A percentile compares a stretch with the other conserved stretches of the same genome.
Evolutionary conservation across 495 filamentous ascomycete species (phyloP).

Genomic region (Annulohypoxylon stygium): DNA sequence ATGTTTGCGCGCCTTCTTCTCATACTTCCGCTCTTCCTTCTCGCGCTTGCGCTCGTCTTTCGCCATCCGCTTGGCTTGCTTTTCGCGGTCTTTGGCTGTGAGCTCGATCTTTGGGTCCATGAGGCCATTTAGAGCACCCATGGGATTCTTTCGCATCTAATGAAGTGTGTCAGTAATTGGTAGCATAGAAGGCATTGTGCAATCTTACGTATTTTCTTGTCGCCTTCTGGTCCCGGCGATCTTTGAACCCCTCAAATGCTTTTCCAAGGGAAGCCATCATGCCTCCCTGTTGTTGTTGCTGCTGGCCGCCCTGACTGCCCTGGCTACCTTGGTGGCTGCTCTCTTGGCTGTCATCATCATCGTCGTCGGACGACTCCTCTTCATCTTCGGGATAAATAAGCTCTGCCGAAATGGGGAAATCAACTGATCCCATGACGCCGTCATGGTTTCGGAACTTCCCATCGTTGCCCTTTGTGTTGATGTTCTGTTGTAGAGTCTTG

Average conservation of each 20-base stretch:
- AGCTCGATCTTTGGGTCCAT: conserved; percentile 37
- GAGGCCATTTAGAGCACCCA: conserved; percentile 19
- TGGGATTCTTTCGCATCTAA: conserved; percentile 32
- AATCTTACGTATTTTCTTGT: conserved; percentile 41
- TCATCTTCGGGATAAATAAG: conserved; percentile 48
- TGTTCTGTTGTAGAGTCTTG: conserved; percentile 31
- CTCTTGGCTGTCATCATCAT: conserved; percentile 42
- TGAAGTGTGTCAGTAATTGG: background rate
- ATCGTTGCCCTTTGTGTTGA: conserved; percentile 13
- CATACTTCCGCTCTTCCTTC: conserved; percentile 29
- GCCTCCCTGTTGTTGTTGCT: conserved; percentile 8
- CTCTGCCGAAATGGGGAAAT: conserved; percentile 47
- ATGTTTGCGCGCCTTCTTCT: conserved; percentile 32
- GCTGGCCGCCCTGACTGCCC: background rate
- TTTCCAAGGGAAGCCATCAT: conserved; percentile 19
- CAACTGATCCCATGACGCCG: conserved; percentile 44
- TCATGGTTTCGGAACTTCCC: conserved; percentile 39
- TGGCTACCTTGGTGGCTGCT: background rate
- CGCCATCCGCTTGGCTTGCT: conserved; percentile 20
- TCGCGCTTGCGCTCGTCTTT: conserved; percentile 33
- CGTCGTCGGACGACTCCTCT: conserved; percentile 16
- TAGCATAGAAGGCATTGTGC: too few relatives aligned
- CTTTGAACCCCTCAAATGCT: conserved; percentile 19
- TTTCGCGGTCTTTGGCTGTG: conserved; percentile 32
- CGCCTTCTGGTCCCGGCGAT: conserved; percentile 26